These are phyloP conservation scores for Bipolaris bicolor DNA, from an alignment of 2,329 filamentous ascomycete genomes.

Conservation along the genomic window DNA sequence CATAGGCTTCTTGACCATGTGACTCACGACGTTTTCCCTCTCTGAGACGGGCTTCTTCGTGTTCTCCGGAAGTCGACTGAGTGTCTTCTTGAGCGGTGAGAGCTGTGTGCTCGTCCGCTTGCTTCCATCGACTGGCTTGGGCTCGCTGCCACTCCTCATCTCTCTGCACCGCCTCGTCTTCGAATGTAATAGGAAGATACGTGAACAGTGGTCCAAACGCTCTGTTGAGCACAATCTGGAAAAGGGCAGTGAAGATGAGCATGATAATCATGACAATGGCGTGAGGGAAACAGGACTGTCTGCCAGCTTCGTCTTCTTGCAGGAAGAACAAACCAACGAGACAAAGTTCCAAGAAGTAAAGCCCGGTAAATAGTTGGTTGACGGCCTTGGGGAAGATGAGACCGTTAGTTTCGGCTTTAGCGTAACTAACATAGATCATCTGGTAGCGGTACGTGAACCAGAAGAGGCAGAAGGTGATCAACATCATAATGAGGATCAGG, in stretches of 20 bases:
- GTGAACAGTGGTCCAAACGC: constrained; percentile 85
- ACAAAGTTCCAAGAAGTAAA: constrained; percentile 94
- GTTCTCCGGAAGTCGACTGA: constrained; percentile 38
- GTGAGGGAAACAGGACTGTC: constrained; percentile 71
- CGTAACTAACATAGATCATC: constrained; percentile 91
- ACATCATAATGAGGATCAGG: constrained; percentile 88
- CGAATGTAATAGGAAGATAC: constrained; percentile 91
- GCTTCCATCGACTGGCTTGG: constrained; percentile 72
- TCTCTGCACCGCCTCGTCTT: constrained; percentile 90
- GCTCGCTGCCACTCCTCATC: constrained; percentile 86
- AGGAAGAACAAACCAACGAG: constrained; percentile 91
- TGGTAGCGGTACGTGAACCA: constrained; percentile 98
- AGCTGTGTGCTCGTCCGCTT: constrained; percentile 55
- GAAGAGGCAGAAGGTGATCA: constrained; percentile 87
- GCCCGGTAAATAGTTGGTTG: constrained; percentile 91
- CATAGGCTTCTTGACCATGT: constrained; percentile 29
- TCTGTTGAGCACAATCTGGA: constrained; percentile 79
- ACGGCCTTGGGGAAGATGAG: constrained; percentile 90
- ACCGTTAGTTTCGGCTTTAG: constrained; percentile 88
- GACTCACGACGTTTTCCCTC: constrained; percentile 14
- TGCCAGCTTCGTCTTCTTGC: constrained; percentile 62
- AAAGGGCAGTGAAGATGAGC: constrained; percentile 72
- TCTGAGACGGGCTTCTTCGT: constrained; percentile 30
- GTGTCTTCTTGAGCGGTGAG: constrained; percentile 46
- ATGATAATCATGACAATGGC: constrained; percentile 84